A percentile compares a stretch with the other conserved stretches of the same genome.
phyloP scores from a whole-genome alignment of 2,329 filamentous ascomycete genomes.

The Zasmidium cellare region DNA sequence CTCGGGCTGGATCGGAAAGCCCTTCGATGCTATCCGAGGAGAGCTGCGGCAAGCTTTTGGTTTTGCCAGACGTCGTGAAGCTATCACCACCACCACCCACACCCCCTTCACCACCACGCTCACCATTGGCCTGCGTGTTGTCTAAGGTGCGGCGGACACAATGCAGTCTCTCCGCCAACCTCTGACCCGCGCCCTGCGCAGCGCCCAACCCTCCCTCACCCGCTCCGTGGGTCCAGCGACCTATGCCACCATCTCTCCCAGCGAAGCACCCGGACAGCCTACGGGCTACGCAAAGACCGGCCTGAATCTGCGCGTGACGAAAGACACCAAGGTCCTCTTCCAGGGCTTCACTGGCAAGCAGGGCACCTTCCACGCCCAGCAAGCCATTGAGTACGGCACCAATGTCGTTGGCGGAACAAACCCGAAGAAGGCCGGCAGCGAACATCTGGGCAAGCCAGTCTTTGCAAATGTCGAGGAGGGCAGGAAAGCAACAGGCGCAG shows the following conservation, averaged over 20 bases:
- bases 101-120: neutral
- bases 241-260: constrained; percentile 69
- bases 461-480: constrained; percentile 88
- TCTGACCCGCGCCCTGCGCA: constrained; percentile 66
- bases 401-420: constrained; percentile 98
- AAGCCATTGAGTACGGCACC: constrained; percentile 98
- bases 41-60: neutral
- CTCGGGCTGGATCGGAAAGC: neutral
- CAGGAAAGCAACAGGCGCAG: constrained; percentile 86
- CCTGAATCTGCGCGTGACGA: constrained; percentile 84
- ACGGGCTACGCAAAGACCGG: constrained; percentile 38
- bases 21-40: neutral
- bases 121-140: neutral
- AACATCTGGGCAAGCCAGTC: constrained; percentile 88
- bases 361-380: constrained; percentile 88
- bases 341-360: constrained; percentile 86
- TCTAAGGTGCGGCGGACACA: constrained; percentile 38
- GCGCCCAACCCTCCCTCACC: constrained; percentile 51
- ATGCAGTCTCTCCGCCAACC: constrained; percentile 88
- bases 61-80: neutral
- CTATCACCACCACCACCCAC: neutral
- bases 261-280: constrained; percentile 39
- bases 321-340: constrained; percentile 90
- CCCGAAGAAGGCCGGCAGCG: constrained; percentile 93
- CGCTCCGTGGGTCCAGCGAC: constrained; percentile 59